These are phyloP conservation scores for Auxenochlorella protothecoides DNA, from an alignment of 139 green algal genomes.

Conservation along the genomic window DNA sequence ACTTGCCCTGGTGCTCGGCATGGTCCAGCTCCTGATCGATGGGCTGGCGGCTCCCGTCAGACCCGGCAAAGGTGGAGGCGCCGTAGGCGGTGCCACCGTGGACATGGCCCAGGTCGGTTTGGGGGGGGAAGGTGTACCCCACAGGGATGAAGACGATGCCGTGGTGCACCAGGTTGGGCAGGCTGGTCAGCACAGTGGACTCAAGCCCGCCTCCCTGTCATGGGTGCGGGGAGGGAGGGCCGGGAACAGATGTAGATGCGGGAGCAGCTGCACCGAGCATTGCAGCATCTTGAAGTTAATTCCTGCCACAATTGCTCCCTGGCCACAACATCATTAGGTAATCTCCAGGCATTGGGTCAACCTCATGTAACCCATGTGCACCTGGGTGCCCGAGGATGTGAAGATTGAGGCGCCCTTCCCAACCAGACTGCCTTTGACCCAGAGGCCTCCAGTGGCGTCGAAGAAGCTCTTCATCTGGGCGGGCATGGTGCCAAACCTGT, in stretches of 20 bases:
- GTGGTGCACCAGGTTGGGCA: slow-evolving; percentile 47
- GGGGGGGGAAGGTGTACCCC: slow-evolving; percentile 28
- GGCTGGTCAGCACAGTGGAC: slow-evolving; percentile 27
- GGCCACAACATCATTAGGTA: too few relatives aligned
- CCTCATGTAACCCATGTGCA: too few relatives aligned
- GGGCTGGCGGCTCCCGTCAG: slow-evolving; percentile 51
- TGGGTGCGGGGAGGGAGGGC: slow-evolving; percentile 23
- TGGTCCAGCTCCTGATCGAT: slow-evolving; percentile 49
- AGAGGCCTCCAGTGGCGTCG: slow-evolving; percentile 48
- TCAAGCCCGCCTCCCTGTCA: slow-evolving; percentile 33
- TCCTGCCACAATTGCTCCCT: too few relatives aligned
- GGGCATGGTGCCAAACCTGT: slow-evolving; percentile 4
- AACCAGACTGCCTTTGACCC: slow-evolving; percentile 25
- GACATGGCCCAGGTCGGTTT: slow-evolving; percentile 26
- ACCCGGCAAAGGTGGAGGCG: slow-evolving; percentile 50
- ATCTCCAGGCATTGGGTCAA: neutral
- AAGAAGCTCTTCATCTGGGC: slow-evolving; percentile 39
- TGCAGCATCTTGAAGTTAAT: neutral
- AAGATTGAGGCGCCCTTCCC: slow-evolving; percentile 36
- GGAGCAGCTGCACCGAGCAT: neutral
- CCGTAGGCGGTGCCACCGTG: slow-evolving; percentile 61
- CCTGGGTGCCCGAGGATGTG: slow-evolving; percentile 29
- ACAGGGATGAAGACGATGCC: slow-evolving; percentile 20
- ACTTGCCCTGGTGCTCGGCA: slow-evolving; percentile 43
- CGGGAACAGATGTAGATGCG: neutral